Evolutionary conservation across 192 early-diverging fungal genomes (phyloP).

Genomic region (Cetraspora pellucida): DNA sequence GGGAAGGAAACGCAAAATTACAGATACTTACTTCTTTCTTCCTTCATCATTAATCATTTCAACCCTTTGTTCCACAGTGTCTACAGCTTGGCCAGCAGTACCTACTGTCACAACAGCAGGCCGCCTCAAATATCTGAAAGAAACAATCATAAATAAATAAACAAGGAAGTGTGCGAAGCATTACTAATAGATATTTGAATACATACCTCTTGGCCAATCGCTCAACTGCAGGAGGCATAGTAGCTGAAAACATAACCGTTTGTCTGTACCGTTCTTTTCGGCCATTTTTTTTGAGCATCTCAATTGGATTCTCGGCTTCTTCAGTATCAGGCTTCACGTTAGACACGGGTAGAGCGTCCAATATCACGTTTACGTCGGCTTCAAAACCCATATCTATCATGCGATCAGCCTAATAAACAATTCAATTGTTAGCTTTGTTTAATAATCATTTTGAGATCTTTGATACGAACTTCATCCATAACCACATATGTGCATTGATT

Average conservation of each 20-base stretch:
- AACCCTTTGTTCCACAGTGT: constrained; percentile 93
- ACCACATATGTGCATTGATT: constrained; percentile 97
- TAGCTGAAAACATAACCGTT: constrained; percentile 99
- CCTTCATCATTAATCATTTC: constrained; percentile 88
- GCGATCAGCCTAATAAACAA: constrained; percentile 71
- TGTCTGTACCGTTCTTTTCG: constrained; percentile 69
- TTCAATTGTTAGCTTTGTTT: background rate
- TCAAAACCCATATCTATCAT: constrained; percentile 97
- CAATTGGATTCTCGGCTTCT: constrained; percentile 63
- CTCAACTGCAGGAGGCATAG: constrained; percentile 96
- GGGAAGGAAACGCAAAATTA: background rate
- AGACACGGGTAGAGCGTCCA: constrained; percentile 89
- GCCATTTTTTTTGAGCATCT: constrained; percentile 44
- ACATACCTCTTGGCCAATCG: constrained; percentile 78
- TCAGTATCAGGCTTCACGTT: constrained; percentile 86
- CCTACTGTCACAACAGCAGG: constrained; percentile 97
- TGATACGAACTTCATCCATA: constrained; percentile 81
- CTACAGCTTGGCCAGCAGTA: constrained; percentile 93
- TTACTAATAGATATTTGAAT: background rate
- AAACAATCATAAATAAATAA: background rate
- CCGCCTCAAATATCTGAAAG: constrained; percentile 71
- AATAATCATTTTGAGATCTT: background rate
- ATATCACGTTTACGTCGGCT: constrained; percentile 91
- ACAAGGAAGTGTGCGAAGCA: background rate
- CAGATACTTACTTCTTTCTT: constrained; percentile 69